Evolutionary conservation across 2,329 filamentous ascomycete genomes (phyloP).

Genomic region (Fusarium odoratissimum): DNA sequence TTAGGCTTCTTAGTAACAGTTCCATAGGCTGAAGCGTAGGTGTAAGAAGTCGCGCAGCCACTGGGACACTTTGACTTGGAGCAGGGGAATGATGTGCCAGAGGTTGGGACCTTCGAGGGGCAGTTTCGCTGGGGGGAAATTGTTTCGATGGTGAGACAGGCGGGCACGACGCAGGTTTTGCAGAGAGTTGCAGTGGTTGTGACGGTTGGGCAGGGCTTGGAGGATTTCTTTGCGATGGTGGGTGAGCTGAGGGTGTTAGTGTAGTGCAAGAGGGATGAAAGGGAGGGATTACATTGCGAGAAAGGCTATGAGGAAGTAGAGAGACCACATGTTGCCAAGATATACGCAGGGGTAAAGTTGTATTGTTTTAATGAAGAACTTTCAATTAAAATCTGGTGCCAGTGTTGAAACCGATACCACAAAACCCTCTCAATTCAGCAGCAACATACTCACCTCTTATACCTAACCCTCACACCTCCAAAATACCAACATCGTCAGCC

Average conservation of each 20-base stretch:
- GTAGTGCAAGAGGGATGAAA: not conserved
- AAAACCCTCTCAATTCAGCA: not conserved
- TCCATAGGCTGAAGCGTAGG: constrained; percentile 33
- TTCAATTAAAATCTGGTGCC: no score
- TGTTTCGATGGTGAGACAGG: constrained; percentile 49
- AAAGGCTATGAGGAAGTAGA: constrained; percentile 8
- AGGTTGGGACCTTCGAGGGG: constrained; percentile 44
- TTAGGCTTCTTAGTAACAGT: constrained; percentile 12
- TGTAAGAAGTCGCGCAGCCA: constrained; percentile 44
- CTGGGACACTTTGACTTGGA: constrained; percentile 31
- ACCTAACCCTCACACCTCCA: not conserved
- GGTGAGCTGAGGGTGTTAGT: constrained; percentile 20
- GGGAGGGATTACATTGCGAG: constrained; percentile 12
- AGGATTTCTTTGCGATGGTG: constrained; percentile 8
- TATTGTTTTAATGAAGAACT: no score
- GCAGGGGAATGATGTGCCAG: constrained; percentile 42
- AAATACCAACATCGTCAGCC: not conserved
- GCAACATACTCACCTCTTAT: constrained; percentile 2
- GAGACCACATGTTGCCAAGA: constrained; percentile 16
- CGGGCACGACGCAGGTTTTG: constrained; percentile 47
- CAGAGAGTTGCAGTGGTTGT: constrained; percentile 49
- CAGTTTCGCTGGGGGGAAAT: constrained; percentile 48
- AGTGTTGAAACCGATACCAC: no score
- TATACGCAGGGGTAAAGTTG: not conserved
- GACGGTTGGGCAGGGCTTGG: constrained; percentile 49